Evolutionary conservation across 345 rosid species (phyloP), one percentile per base, ranked within the genome.

Genomic region (Orychophragmus violaceus): DNA sequence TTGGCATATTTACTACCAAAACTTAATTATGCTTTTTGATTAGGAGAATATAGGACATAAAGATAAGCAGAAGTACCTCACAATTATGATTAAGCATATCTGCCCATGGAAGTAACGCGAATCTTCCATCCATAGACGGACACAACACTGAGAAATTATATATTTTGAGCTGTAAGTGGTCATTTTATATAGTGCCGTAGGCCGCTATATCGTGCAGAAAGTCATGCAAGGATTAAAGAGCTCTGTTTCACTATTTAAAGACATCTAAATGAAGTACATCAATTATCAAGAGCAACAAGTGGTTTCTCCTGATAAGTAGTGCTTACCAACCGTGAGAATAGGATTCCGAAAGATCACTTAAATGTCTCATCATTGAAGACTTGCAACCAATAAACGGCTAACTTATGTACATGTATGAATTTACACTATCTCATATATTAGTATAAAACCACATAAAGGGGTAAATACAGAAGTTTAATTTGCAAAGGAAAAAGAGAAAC

Each of bases 21-120:
- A 18, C 14, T 29, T 46, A 18, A 56, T 14, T 51, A 49, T 36
- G 33, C 30, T 59, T 52, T 29, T 49, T 49, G 62, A 51, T 22
- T 22, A 62, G n/a, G 60, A 62, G 70, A 62, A 6, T 17, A 18
- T 25, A 44, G n/a, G 49, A 12, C 11, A 60, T 5, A 51, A 4
- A 25, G 32, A 70, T 27, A 49, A 39, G 54, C 13, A 49, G 48
- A 42, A 65, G 62, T 80, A 90, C 97, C 89, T 90, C 96, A 78
- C 95, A 90, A 59, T 86, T 90, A 73, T 93, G 97, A 69, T 93
- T 93, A 70, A 93, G 83, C 98, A 93, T 93, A 71, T 90, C 98
- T 60, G 98, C 98, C 98, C 97, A 93, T 55, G 98, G 98, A 77
- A 90, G 90, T 90, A 93, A 76, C 42, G 96, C 98, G 73, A 93